phyloP scores from a whole-genome alignment of 345 rosid species.

The Eucalyptus curtisii region DNA sequence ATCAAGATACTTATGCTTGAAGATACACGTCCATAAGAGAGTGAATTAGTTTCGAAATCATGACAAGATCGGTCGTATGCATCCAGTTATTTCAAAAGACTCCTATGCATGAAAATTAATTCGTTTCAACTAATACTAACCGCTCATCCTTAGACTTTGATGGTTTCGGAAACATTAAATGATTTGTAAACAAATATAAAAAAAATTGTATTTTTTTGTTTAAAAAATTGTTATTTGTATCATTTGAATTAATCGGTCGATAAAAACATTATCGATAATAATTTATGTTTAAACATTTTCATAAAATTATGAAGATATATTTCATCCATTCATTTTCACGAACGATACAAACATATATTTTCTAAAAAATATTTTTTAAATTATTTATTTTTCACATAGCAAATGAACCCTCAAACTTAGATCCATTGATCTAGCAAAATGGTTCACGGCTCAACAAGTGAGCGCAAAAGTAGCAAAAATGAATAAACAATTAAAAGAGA shows the following conservation, averaged over 20 bases:
- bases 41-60: neutral
- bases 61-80: neutral
- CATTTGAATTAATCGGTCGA: neutral
- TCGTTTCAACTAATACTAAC: neutral
- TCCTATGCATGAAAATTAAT: neutral
- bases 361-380: rapidly evolving
- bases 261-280: neutral
- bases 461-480: neutral
- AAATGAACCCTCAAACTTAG: neutral
- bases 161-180: neutral
- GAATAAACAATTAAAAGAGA: neutral
- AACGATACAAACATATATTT: neutral
- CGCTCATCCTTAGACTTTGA: neutral
- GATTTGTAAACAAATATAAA: too few relatives aligned
- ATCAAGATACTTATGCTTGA: neutral
- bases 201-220: too few relatives aligned
- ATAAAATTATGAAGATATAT: neutral
- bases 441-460: neutral
- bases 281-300: neutral
- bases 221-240: neutral
- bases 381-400: neutral
- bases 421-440: neutral
- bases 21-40: neutral
- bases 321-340: neutral
- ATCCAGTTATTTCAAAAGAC: neutral